Conservation (phyloP, 176 grass and related monocot genomes). For the Hsuehochloa calcarea region DNA sequence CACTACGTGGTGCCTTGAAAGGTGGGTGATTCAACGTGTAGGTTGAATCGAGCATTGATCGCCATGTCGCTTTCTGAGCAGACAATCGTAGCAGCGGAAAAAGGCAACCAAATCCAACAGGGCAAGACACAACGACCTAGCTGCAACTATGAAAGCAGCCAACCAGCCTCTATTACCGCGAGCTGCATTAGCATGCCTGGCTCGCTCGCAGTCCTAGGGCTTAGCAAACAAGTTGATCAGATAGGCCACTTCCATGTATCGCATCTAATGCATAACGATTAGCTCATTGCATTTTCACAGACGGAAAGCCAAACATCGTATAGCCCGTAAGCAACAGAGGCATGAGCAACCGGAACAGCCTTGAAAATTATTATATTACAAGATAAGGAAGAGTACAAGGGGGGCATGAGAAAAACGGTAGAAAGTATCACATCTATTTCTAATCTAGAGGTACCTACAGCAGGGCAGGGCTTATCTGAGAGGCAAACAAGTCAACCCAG, state of each 20-base stretch:
- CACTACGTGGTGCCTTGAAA: not conserved
- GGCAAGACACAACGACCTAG: not conserved
- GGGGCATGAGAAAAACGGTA: not conserved
- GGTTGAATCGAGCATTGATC: not conserved
- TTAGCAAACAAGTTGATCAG: not conserved
- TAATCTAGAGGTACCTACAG: constrained; percentile 44
- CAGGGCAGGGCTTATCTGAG: not conserved
- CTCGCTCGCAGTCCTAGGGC: not conserved
- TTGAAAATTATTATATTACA: constrained; percentile 38
- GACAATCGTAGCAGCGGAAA: not conserved
- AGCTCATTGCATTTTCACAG: not conserved
- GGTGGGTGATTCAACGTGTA: not conserved
- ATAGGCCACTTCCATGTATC: no score
- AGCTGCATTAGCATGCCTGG: no score
- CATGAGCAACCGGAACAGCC: not conserved
- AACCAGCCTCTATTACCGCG: no score
- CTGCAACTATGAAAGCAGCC: not conserved
- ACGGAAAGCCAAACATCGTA: not conserved
- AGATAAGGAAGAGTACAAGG: not conserved
- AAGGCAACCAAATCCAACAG: not conserved
- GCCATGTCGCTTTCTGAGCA: not conserved
- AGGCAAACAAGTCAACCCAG: constrained; percentile 7
- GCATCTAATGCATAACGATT: not conserved
- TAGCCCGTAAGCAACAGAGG: not conserved
- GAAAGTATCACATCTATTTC: not conserved